Evolutionary conservation across 352 stramenopile species (phyloP).

Genomic region (Pythium pyrilobum): DNA sequence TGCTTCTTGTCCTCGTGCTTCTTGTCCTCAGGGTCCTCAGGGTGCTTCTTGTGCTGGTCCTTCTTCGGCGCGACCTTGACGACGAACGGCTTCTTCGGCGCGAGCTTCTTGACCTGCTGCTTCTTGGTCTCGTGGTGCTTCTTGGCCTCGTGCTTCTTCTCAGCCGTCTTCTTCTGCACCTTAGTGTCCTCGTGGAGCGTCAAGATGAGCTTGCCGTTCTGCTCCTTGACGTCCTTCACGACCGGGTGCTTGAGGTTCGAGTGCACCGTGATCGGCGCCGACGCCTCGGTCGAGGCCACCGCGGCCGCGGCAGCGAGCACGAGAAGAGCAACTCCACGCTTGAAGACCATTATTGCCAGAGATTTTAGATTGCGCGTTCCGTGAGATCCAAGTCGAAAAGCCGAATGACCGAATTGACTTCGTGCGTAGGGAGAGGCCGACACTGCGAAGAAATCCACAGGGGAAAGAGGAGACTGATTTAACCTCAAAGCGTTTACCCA

Average conservation of each 20-base stretch:
- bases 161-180: background rate
- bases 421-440: constrained; percentile 4
- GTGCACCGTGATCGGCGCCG: constrained; percentile 7
- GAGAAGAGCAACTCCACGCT: constrained; percentile 19
- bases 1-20: constrained; percentile 7
- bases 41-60: constrained; percentile 10
- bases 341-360: constrained; percentile 21
- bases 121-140: constrained; percentile 8
- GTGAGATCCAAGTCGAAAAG: constrained; percentile 23
- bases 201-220: constrained; percentile 12
- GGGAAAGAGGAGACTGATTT: constrained; percentile 19
- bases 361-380: background rate
- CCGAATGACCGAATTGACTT: constrained; percentile 16
- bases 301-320: constrained; percentile 8
- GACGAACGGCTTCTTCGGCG: constrained; percentile 1
- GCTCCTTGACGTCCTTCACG: constrained; percentile 14
- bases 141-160: constrained; percentile 6
- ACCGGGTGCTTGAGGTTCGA: constrained; percentile 23
- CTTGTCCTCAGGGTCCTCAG: background rate
- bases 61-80: constrained; percentile 2
- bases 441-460: constrained; percentile 7
- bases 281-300: constrained; percentile 6
- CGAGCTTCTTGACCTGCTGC: constrained; percentile 7
- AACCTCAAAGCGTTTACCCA: constrained; percentile 12
- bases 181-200: constrained; percentile 5